phyloP scores from a whole-genome alignment of 2,329 filamentous ascomycete species.

The Claviceps sp. region DNA sequence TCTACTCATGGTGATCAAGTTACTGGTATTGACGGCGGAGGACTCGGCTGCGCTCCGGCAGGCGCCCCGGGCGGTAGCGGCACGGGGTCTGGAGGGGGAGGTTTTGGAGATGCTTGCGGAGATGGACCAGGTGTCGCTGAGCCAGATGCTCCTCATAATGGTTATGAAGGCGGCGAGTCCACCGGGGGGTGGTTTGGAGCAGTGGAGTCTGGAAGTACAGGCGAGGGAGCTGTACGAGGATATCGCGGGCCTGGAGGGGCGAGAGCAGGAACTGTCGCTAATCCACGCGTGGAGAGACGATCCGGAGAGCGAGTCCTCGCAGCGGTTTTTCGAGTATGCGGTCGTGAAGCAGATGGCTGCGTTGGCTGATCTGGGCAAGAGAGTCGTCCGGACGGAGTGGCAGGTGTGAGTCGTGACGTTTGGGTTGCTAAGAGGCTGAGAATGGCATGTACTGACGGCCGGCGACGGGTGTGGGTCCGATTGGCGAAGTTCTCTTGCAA shows the following conservation, averaged over 20 bases:
- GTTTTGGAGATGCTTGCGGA: conserved; percentile 21
- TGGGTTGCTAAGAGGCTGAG: too few species aligned
- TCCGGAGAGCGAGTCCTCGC: conserved; percentile 24
- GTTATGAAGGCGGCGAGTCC: conserved; percentile 29
- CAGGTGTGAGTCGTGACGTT: conserved; percentile 1
- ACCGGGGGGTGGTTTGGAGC: conserved; percentile 25
- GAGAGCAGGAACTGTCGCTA: conserved; percentile 29
- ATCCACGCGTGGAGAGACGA: conserved; percentile 31
- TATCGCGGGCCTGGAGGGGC: conserved; percentile 31
- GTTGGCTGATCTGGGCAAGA: conserved; percentile 32
- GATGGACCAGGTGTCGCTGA: conserved; percentile 39
- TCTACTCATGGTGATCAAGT: conserved; percentile 36
- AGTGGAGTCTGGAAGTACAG: conserved; percentile 31
- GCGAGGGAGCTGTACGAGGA: conserved; percentile 36
- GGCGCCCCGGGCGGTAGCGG: conserved; percentile 13
- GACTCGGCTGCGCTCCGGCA: conserved; percentile 15
- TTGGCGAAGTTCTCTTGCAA: background rate
- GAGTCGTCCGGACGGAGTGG: conserved; percentile 30
- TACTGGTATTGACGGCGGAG: conserved; percentile 36
- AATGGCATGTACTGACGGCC: background rate
- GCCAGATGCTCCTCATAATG: conserved; percentile 39
- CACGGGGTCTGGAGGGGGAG: conserved; percentile 11
- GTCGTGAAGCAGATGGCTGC: conserved; percentile 33
- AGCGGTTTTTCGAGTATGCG: conserved; percentile 35
- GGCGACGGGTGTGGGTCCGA: background rate